Conservation (phyloP, 495 filamentous ascomycete genomes). For the Saxispiralis lemnorum region DNA sequence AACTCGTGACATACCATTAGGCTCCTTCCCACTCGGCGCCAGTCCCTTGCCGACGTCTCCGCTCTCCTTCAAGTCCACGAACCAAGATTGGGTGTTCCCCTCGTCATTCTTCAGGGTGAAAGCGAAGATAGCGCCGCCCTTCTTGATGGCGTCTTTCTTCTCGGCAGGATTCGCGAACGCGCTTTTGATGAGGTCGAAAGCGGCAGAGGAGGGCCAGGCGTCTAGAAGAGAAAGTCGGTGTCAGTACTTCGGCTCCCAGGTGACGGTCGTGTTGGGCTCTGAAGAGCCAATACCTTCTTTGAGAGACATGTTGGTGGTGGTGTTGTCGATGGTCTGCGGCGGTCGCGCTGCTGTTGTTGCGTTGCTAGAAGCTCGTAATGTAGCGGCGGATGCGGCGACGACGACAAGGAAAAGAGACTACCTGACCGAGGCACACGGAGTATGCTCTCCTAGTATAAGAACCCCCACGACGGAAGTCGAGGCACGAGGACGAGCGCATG, state of each 20-base stretch:
- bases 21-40: constrained; percentile 47
- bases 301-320: constrained; percentile 50
- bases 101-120: constrained; percentile 80
- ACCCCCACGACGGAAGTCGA: not conserved
- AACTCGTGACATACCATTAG: constrained; percentile 45
- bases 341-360: not conserved
- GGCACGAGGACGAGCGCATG: too few species aligned
- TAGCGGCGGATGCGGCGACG: not conserved
- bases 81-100: constrained; percentile 67
- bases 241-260: not conserved
- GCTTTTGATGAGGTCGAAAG: constrained; percentile 74
- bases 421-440: too few species aligned
- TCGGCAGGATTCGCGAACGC: constrained; percentile 55
- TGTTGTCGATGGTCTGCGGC: not conserved
- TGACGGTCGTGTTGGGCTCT: not conserved
- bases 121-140: constrained; percentile 62
- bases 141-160: constrained; percentile 72
- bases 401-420: too few species aligned
- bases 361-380: not conserved
- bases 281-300: constrained; percentile 47
- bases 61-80: constrained; percentile 86
- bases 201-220: constrained; percentile 74
- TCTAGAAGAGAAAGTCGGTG: constrained; percentile 30
- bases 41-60: constrained; percentile 65
- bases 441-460: not conserved